phyloP scores from a whole-genome alignment of 2,329 filamentous ascomycete species.

The Aspergillus niger region DNA sequence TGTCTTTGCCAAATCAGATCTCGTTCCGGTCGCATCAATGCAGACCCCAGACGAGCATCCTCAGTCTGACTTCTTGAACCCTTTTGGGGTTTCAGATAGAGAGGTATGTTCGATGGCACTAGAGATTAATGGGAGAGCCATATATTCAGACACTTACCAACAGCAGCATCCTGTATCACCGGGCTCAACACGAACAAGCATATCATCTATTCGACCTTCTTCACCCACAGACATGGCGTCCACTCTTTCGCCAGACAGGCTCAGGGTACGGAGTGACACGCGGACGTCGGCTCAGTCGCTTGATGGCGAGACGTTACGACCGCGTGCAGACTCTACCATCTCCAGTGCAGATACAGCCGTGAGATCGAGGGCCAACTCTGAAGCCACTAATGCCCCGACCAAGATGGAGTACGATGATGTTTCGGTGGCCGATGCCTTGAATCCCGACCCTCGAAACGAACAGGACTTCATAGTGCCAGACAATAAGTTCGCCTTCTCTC shows the following conservation, averaged over 20 bases:
- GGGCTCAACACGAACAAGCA: constrained; percentile 7
- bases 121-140: background rate
- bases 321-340: constrained; percentile 44
- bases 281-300: constrained; percentile 36
- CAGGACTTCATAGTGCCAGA: constrained; percentile 72
- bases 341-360: constrained; percentile 38
- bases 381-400: constrained; percentile 22
- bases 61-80: constrained; percentile 15
- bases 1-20: constrained; percentile 9
- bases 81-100: constrained; percentile 14
- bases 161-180: constrained; percentile 10
- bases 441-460: constrained; percentile 74
- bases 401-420: constrained; percentile 41
- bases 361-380: constrained; percentile 38
- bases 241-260: constrained; percentile 24
- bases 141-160: constrained; percentile 11
- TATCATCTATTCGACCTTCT: constrained; percentile 18
- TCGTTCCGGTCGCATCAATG: constrained; percentile 19
- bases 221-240: constrained; percentile 29
- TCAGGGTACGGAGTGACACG: constrained; percentile 31
- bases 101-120: constrained; percentile 14
- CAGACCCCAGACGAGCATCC: constrained; percentile 17
- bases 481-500: constrained; percentile 81
- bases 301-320: constrained; percentile 48
- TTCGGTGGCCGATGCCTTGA: constrained; percentile 61